Evolutionary conservation across 1,139 yeast genomes (phyloP).

Genomic region (Dujonia santamariae): DNA sequence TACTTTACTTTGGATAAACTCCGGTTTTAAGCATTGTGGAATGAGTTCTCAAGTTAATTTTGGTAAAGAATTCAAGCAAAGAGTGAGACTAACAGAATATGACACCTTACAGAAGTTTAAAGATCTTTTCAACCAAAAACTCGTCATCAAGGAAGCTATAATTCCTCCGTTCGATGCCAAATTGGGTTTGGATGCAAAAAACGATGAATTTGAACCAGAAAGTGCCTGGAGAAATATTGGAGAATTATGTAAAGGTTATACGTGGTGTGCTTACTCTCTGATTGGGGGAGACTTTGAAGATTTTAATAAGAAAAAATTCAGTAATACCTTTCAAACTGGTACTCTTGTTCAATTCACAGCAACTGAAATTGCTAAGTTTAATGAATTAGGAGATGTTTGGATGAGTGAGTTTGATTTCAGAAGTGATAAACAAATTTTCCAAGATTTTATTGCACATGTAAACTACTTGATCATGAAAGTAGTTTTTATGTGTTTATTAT

Average conservation of each 20-base stretch:
- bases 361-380: slow-evolving; percentile 19
- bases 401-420: slow-evolving; percentile 15
- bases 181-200: slow-evolving; percentile 9
- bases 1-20: slow-evolving; percentile 31
- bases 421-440: slow-evolving; percentile 5
- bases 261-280: slow-evolving; percentile 38
- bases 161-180: slow-evolving; percentile 25
- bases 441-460: too few species aligned
- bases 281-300: slow-evolving; percentile 20
- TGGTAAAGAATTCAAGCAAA: slow-evolving; percentile 16
- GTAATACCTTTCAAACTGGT: slow-evolving; percentile 15
- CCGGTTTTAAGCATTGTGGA: slow-evolving; percentile 29
- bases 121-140: slow-evolving; percentile 20
- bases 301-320: neutral
- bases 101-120: slow-evolving; percentile 20
- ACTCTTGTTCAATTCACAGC: slow-evolving; percentile 18
- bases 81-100: slow-evolving; percentile 18
- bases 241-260: slow-evolving; percentile 30
- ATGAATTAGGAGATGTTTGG: slow-evolving; percentile 27
- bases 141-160: slow-evolving; percentile 24
- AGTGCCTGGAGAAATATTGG: slow-evolving; percentile 26
- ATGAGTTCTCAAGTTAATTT: slow-evolving; percentile 19
- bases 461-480: too few species aligned
- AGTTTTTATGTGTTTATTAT: neutral
- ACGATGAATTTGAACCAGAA: slow-evolving; percentile 26